Evolutionary conservation across 169 alveolate species (phyloP).

Genomic region (Nephromyces sp.): DNA sequence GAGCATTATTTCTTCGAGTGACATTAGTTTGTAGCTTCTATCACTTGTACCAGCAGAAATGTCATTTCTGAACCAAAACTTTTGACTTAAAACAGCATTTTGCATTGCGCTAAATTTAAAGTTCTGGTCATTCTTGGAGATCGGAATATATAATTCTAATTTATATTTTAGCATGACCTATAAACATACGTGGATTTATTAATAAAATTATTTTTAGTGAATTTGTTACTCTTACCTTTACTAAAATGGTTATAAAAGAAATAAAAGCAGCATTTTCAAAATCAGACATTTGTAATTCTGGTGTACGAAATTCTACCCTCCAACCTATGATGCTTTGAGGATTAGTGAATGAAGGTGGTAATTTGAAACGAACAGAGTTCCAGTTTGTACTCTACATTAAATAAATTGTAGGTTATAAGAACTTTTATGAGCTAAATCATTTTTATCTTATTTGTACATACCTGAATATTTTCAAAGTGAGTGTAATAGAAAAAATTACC

Average conservation of each 20-base stretch:
- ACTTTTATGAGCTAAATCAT: no score
- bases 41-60: neutral
- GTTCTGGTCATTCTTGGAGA: constrained; percentile 79
- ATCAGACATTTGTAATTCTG: constrained; percentile 86
- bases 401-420: neutral
- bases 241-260: constrained; percentile 33
- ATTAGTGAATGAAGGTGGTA: constrained; percentile 69
- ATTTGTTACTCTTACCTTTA: constrained; percentile 2
- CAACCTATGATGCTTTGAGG: constrained; percentile 53
- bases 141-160: constrained; percentile 81
- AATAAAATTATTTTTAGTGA: neutral
- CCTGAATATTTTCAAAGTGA: neutral
- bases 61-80: constrained; percentile 26
- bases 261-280: constrained; percentile 83
- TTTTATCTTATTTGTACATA: neutral
- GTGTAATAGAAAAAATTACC: neutral
- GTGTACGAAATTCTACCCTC: constrained; percentile 91
- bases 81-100: constrained; percentile 12
- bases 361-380: constrained; percentile 91
- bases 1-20: constrained; percentile 17
- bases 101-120: constrained; percentile 28
- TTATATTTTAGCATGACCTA: constrained; percentile 54
- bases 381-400: constrained; percentile 85
- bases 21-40: neutral
- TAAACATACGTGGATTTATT: constrained; percentile 39